phyloP scores from a whole-genome alignment of 139 green algal species.

The Medakamo hakoo region DNA sequence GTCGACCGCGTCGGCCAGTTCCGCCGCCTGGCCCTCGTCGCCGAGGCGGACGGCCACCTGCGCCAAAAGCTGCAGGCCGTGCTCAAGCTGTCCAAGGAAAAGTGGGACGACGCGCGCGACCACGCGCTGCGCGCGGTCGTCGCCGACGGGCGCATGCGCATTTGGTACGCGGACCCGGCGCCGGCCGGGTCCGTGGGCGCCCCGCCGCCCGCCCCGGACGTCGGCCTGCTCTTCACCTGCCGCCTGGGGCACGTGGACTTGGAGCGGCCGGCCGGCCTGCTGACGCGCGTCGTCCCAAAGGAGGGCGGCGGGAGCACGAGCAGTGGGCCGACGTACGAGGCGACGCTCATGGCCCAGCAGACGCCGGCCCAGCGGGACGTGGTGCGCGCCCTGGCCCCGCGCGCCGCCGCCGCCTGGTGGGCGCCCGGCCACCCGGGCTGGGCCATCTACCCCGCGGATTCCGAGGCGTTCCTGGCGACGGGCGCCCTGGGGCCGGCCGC shows the following conservation, averaged over 20 bases:
- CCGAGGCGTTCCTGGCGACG: constrained; percentile 44
- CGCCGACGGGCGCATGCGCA: constrained; percentile 60
- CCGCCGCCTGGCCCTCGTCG: constrained; percentile 50
- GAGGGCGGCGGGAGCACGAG: too few relatives aligned
- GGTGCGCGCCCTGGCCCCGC: constrained; percentile 43
- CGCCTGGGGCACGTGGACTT: constrained; percentile 58
- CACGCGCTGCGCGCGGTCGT: constrained; percentile 69
- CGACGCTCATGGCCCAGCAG: constrained; percentile 46
- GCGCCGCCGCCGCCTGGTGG: constrained; percentile 50
- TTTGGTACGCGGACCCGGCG: constrained; percentile 29
- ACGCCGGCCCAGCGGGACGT: constrained; percentile 52
- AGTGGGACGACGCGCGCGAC: constrained; percentile 77
- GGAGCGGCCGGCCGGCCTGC: constrained; percentile 52
- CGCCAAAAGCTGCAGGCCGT: constrained; percentile 61
- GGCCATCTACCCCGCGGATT: constrained; percentile 65
- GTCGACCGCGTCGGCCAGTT: constrained; percentile 58
- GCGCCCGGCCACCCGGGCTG: constrained; percentile 55
- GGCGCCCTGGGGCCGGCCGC: constrained; percentile 14
- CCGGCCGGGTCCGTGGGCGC: neutral
- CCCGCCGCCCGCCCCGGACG: constrained; percentile 17
- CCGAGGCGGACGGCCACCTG: constrained; percentile 63
- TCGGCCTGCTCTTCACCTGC: constrained; percentile 68
- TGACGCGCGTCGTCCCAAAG: constrained; percentile 22
- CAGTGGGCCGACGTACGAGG: too few relatives aligned
- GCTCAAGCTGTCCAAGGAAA: constrained; percentile 77